A percentile compares a stretch with the other conserved stretches of the same genome.
Evolutionary conservation across 2,329 filamentous ascomycete genomes (phyloP).

Genomic region (Elsinoe necatrix): DNA sequence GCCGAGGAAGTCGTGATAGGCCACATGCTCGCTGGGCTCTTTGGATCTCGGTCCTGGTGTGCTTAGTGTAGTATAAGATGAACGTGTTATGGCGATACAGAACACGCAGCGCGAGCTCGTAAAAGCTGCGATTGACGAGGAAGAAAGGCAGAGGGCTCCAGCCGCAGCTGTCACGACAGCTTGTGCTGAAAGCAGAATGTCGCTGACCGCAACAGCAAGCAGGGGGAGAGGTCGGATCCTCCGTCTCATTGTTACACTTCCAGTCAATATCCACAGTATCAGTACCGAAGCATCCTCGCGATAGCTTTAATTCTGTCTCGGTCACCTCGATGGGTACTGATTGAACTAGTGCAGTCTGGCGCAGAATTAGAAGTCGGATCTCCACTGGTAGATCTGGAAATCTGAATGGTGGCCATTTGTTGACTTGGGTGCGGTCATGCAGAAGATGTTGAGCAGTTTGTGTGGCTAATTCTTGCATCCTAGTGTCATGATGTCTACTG

Average conservation of each 20-base stretch:
- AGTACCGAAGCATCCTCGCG: background rate
- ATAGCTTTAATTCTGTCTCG: background rate
- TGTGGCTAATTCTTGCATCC: background rate
- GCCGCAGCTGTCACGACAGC: background rate
- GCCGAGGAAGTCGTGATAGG: too few species aligned
- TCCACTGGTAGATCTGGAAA: background rate
- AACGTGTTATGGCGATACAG: background rate
- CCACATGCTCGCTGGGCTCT: too few species aligned
- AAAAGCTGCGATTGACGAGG: background rate
- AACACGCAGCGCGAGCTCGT: background rate
- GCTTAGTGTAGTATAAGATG: background rate
- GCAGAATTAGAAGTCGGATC: background rate
- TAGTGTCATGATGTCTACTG: background rate
- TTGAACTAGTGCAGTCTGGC: background rate
- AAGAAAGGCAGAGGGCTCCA: background rate
- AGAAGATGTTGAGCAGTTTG: background rate
- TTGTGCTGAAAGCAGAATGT: background rate
- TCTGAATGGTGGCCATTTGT: background rate
- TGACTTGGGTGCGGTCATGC: background rate
- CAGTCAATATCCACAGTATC: background rate
- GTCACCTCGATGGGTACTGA: background rate
- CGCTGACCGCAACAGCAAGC: background rate
- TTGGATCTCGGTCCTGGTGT: too few species aligned
- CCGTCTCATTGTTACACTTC: background rate
- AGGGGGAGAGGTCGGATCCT: background rate